Percentiles rank a stretch among this genome's conserved stretches.
phyloP scores from a whole-genome alignment of 2,329 filamentous ascomycete genomes.

The Penicillium sp. region DNA sequence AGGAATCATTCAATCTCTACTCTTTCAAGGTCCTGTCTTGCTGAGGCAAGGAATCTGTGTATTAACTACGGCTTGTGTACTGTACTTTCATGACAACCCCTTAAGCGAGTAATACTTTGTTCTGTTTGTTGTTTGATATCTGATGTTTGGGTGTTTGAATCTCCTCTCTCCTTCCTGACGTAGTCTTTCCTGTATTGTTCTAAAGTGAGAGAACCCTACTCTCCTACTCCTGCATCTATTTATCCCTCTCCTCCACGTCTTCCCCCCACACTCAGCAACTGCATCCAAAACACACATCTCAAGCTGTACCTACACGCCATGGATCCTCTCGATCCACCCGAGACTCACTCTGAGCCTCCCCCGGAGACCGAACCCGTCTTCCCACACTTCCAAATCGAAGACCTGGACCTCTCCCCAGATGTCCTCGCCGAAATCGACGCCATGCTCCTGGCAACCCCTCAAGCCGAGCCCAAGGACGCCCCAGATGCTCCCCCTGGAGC shows the following conservation, averaged over 20 bases:
- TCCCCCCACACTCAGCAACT: too few species aligned
- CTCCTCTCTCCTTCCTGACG: neutral
- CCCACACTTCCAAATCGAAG: neutral
- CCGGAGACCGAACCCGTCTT: neutral
- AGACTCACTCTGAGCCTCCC: neutral
- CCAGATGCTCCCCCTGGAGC: neutral
- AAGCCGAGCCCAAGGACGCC: neutral
- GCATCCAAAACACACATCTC: neutral
- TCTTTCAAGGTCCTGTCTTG: neutral
- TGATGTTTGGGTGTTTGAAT: neutral
- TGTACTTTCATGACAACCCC: neutral
- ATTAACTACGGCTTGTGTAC: conserved; percentile 1
- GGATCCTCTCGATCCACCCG: neutral
- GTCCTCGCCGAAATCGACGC: neutral
- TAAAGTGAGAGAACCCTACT: neutral
- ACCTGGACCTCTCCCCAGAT: neutral
- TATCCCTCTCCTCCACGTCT: neutral
- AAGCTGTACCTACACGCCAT: neutral
- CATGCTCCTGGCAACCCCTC: neutral
- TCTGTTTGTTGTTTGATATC: neutral
- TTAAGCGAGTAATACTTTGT: neutral
- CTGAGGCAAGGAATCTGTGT: conserved; percentile 2
- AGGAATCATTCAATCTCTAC: too few species aligned
- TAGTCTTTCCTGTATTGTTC: neutral
- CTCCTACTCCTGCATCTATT: neutral